Evolutionary conservation across 2,329 filamentous ascomycete genomes (phyloP).

Genomic region (Lithohypha guttulata): DNA sequence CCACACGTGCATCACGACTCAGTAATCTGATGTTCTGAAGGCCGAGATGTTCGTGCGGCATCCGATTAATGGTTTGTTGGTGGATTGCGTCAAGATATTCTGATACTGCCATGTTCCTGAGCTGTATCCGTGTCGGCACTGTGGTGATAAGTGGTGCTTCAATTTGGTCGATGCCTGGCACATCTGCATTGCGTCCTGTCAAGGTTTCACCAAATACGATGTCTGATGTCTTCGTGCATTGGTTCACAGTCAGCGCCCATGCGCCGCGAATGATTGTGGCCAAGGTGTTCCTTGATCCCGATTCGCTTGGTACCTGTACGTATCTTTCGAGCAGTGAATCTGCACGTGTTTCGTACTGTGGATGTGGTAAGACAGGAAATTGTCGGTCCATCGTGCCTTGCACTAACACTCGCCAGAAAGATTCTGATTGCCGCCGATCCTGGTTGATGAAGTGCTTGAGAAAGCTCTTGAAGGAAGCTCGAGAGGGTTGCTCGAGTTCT

Average conservation of each 20-base stretch:
- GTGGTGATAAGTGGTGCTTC: constrained; percentile 37
- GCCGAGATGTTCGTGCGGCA: constrained; percentile 56
- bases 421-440: constrained; percentile 31
- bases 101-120: constrained; percentile 29
- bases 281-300: constrained; percentile 30
- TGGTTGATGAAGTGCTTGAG: constrained; percentile 38
- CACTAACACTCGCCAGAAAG: constrained; percentile 40
- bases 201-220: constrained; percentile 42
- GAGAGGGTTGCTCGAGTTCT: constrained; percentile 2
- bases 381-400: constrained; percentile 37
- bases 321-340: constrained; percentile 37
- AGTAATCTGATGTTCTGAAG: constrained; percentile 43
- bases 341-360: constrained; percentile 36
- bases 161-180: constrained; percentile 38
- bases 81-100: constrained; percentile 50
- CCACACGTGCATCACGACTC: constrained; percentile 36
- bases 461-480: constrained; percentile 35
- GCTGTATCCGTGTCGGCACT: constrained; percentile 33
- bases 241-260: constrained; percentile 38
- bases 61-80: constrained; percentile 44
- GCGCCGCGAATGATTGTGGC: constrained; percentile 40
- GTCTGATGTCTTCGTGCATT: constrained; percentile 36
- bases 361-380: constrained; percentile 40
- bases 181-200: constrained; percentile 37
- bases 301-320: constrained; percentile 22